These are phyloP conservation scores for Aspergillus aculeatus DNA, from an alignment of 2,329 filamentous ascomycete species.

Conservation along the genomic window DNA sequence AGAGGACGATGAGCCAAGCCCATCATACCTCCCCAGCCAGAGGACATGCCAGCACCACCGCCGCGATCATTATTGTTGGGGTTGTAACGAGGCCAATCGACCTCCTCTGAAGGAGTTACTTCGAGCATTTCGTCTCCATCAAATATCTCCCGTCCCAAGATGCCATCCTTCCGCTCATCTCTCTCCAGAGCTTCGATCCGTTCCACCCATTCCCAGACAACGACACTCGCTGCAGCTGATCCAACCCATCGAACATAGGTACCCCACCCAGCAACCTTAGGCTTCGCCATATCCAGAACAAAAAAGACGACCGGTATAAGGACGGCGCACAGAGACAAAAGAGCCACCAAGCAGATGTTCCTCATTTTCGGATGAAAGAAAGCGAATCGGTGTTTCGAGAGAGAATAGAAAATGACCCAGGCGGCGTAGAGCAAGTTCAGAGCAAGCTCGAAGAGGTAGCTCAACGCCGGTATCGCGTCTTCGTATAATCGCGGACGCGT, in stretches of 20 bases:
- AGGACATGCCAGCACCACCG: constrained; percentile 35
- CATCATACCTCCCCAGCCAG: constrained; percentile 42
- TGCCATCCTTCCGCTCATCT: constrained; percentile 91
- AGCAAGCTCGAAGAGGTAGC: constrained; percentile 84
- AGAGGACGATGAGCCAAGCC: constrained; percentile 37
- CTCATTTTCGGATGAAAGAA: constrained; percentile 90
- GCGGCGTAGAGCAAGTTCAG: constrained; percentile 85
- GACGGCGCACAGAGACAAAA: constrained; percentile 76
- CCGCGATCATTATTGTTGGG: constrained; percentile 40
- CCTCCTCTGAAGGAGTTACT: constrained; percentile 58
- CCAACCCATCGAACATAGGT: constrained; percentile 97
- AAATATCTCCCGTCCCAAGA: constrained; percentile 85
- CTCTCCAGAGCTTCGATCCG: constrained; percentile 88
- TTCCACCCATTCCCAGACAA: constrained; percentile 98
- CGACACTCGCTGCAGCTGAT: constrained; percentile 88
- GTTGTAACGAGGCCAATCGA: constrained; percentile 46
- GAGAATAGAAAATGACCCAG: constrained; percentile 88
- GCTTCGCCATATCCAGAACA: constrained; percentile 82
- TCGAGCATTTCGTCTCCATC: constrained; percentile 93
- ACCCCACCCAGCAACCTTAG: constrained; percentile 85
- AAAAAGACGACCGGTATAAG: constrained; percentile 91
- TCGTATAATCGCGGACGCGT: constrained; percentile 71
- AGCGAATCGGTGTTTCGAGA: constrained; percentile 88
- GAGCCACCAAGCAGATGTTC: constrained; percentile 78
- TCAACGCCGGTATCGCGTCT: constrained; percentile 85